A percentile compares a stretch with the other conserved stretches of the same genome.
Evolutionary conservation across 2,329 filamentous ascomycete genomes (phyloP).

Genomic region (Volutella citrinella): DNA sequence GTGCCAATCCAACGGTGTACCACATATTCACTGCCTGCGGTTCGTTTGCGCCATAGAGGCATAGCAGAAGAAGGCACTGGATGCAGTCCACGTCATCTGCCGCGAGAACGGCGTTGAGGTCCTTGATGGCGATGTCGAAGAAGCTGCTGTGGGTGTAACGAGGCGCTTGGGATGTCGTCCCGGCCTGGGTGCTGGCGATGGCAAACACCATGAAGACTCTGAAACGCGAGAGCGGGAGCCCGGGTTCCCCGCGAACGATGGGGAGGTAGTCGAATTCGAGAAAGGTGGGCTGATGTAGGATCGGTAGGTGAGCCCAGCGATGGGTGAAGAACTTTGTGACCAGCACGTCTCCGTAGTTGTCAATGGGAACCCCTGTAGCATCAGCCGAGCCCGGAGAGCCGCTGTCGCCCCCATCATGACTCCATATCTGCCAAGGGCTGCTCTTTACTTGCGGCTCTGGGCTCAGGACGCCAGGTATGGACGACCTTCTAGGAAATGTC

Average conservation of each 20-base stretch:
- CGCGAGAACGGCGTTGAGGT: conserved; percentile 13
- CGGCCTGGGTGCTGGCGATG: conserved; percentile 17
- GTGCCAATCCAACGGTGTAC: conserved; percentile 20
- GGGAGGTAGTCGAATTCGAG: conserved; percentile 20
- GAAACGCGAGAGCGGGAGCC: conserved; percentile 12
- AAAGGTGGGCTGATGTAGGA: conserved; percentile 18
- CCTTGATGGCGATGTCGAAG: conserved; percentile 15
- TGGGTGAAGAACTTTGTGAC: conserved; percentile 19
- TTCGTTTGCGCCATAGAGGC: conserved; percentile 21
- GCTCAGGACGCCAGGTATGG: conserved; percentile 18
- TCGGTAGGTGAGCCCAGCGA: conserved; percentile 20
- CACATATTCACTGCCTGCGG: conserved; percentile 20
- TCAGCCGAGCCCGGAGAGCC: conserved; percentile 9
- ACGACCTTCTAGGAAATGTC: conserved; percentile 13
- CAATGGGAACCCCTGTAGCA: conserved; percentile 9
- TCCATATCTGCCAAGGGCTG: conserved; percentile 21
- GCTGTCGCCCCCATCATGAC: conserved; percentile 15
- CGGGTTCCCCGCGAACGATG: conserved; percentile 7
- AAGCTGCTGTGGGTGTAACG: conserved; percentile 18
- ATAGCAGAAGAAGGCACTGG: conserved; percentile 17
- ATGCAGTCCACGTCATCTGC: conserved; percentile 19
- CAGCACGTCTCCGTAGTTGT: conserved; percentile 13
- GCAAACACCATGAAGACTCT: conserved; percentile 22
- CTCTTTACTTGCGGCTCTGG: too few species aligned
- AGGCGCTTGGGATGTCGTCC: conserved; percentile 6